These are phyloP conservation scores for Aureobasidium sp. DNA, from an alignment of 2,329 filamentous ascomycete species.

Conservation along the genomic window DNA sequence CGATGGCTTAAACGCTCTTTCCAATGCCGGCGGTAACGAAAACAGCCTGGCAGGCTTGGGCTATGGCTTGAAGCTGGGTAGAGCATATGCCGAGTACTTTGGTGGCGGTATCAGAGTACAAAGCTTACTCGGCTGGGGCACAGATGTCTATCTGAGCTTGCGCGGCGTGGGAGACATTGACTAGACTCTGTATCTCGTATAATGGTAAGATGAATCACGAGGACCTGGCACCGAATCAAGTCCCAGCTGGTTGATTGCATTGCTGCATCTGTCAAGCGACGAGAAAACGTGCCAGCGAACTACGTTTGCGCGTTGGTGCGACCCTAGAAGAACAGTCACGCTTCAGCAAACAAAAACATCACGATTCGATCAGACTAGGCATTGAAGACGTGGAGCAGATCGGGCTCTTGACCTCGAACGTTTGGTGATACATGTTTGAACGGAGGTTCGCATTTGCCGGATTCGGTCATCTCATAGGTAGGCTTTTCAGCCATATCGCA, in stretches of 20 bases:
- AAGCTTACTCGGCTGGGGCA: conserved; percentile 89
- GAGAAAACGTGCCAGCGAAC: neutral
- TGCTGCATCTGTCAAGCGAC: neutral
- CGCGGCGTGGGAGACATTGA: conserved; percentile 46
- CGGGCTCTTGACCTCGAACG: neutral
- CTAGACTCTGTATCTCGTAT: neutral
- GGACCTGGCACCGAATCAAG: neutral
- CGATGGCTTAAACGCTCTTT: conserved; percentile 67
- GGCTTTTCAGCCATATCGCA: neutral
- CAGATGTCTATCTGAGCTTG: conserved; percentile 58
- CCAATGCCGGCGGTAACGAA: conserved; percentile 63
- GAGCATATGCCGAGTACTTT: conserved; percentile 97
- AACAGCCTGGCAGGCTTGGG: conserved; percentile 82
- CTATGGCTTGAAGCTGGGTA: conserved; percentile 75
- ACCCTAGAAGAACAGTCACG: neutral
- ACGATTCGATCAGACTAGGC: neutral
- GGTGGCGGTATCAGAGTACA: conserved; percentile 93
- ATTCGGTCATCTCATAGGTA: neutral
- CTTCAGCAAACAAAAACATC: neutral
- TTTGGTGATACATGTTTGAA: neutral
- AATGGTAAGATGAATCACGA: neutral
- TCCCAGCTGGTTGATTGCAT: neutral
- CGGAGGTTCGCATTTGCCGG: neutral
- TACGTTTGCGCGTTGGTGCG: neutral
- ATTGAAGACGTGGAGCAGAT: neutral